Base-by-base conservation (phyloP, 2,329 filamentous ascomycete species). In the Neobulgaria alba region DNA sequence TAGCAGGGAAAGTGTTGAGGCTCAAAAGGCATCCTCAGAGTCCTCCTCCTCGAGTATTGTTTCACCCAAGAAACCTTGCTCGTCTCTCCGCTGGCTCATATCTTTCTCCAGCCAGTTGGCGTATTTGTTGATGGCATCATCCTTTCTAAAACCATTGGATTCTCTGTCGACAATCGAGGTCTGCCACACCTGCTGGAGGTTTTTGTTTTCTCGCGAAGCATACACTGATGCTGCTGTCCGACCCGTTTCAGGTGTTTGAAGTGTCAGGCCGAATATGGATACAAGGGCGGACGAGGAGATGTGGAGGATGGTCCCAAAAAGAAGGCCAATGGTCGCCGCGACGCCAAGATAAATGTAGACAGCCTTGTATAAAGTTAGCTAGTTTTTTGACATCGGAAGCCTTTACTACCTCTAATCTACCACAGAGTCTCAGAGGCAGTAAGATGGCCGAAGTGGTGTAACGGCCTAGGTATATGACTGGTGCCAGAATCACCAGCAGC, bases 31-130 rank as follows among this genome's bases (percentile, higher is more conserved):
- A 45, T 49, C 51, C 38, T 70, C 71, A 16, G 70, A 76, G 51
- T 69, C 69, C 57, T 83, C 79, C 57, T 86, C 82, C 59, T 85
- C 82, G 42, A 82, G 70, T 47, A 87, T 86, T 0, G 77, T 82
- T 56, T 82, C 77, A 19, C 72, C 69, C 32, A 82, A 61, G 14
- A 85, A 57, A 1, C 72, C 72, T 37, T 66, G 46, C 5, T 56
- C 48, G 8, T 48, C 49, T 43, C 50, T 49, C 21, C 48, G 46
- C 15, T 45, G 51, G 5, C 42, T 50, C 31, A 38, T 33, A 43
- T 50, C 48, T 40, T 52, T 50, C 38, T 56, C 52, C 19, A 57
- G 33, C 55, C 57, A 60, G 45, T 53, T 53, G 14, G 45, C 38
- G 41, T 54, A 55, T 30, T 52, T 52, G 23, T 50, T 49, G 14